Base-by-base conservation (phyloP, 495 filamentous ascomycete species). In the Aspergillus steynii region DNA sequence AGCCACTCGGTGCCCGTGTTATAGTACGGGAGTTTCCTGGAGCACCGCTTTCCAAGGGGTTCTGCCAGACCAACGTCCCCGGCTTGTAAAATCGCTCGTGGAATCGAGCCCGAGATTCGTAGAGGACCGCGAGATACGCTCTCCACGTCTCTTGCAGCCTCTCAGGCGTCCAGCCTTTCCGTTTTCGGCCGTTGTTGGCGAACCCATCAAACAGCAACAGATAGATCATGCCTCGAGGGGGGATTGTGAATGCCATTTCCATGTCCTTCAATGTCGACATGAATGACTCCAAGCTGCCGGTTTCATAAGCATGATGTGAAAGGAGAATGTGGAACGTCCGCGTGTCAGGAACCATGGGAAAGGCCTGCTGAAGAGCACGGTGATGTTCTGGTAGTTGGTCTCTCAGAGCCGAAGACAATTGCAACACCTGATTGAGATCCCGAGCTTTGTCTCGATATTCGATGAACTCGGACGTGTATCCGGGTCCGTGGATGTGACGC, bases 141-240 rank as follows among this genome's bases (percentile, higher is more conserved):
- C 65, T 68, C 79, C 71, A 82, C 14, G 62, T 71, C 49, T 61
- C 61, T 53, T 82, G 74, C 14, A 93, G 78, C 46, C 80, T 78
- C 62, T 80, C 73, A 20, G 77, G 75, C 53, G 83, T 88, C 92
- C 90, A 95, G 6, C 83, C 69, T 12, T 83, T 85, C 61, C 84
- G 82, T 6, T 67, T 73, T n/a, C 85, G 83, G 20, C 91, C 92
- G 69, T 93, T 85, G n/a, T 70, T 69, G 50, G 80, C 77, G 70
- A 96, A 97, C 5, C 88, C 90, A 61, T 88, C 86, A 67, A 96
- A 87, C 28, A 96, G 77, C 4, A 77, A 66, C 10, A 77, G 58
- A 49, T 77, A 81, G 31, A 81, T 69, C 56, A 81, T 71, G 6
- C 71, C 68, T 28, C 72, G 73, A 42, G 78, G 77, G 15, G 78